Base-by-base conservation (phyloP, 345 rosid species). In the Ceriops tagal region DNA sequence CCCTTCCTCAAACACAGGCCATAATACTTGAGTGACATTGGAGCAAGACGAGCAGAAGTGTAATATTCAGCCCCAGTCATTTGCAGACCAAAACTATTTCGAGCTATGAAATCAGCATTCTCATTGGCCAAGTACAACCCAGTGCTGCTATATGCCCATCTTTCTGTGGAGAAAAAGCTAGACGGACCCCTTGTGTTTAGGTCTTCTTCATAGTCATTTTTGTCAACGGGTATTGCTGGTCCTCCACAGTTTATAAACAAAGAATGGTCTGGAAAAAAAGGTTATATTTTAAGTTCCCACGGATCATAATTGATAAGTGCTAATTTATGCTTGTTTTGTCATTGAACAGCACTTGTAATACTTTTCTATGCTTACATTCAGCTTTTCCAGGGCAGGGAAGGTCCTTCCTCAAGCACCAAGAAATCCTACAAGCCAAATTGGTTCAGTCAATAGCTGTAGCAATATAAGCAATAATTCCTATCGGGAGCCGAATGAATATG, bases 161-260 rank as follows among this genome's bases (percentile, higher is more conserved):
- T 76, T 18, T 71, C 79, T 49, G 37, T 46, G 39, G 80, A 27
- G 39, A 27, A 3, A 68, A 87, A 92, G 62, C 1, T 39, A 16
- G 98, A 76, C 57, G 61, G 24, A 22, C 96, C 96, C 6, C 52
- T 2, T 1, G 8, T 0, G 37, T 35, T 77, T 30, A 67, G 65
- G 79, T 95, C 97, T 5, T 79, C 96, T 53, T 43, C 77, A 71
- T 86, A 95, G 1, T 10, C 58, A 51, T 86, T 68, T 46, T 76
- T 76, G 13, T 53, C 83, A 28, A 75, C 20, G 11, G 5, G 1
- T 15, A 58, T 19, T 8, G 2, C 2, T 13, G 3, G 22, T 59
- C 99, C 97, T 61, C 97, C 97, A 58, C 96, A 87, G 62, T 95
- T 89, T 46, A 92, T 92, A 65, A 85, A 92, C 77, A 92, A 75